Percentiles rank a stretch among this genome's conserved stretches.
Evolutionary conservation across 2,329 filamentous ascomycete species (phyloP).

Genomic region (Thermothelomyces thermophilus): DNA sequence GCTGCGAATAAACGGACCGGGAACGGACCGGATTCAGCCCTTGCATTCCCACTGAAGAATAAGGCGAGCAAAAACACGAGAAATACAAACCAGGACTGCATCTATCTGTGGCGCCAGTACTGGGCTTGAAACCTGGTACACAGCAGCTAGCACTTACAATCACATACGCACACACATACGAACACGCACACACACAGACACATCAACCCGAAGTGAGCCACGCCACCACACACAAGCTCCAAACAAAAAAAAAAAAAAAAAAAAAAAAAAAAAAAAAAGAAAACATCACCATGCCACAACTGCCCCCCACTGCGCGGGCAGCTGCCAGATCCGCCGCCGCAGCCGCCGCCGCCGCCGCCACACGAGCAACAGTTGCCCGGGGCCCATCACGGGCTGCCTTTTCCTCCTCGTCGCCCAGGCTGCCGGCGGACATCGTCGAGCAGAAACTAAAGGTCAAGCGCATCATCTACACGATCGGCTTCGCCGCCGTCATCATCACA

Average conservation of each 20-base stretch:
- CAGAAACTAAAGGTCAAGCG: neutral
- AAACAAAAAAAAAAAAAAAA: no score
- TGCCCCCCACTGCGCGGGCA: neutral
- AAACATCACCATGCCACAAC: neutral
- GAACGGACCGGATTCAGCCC: neutral
- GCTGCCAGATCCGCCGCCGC: slow-evolving; percentile 1
- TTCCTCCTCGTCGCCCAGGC: neutral
- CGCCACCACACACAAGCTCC: neutral
- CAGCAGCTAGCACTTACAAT: no score
- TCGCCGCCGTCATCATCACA: slow-evolving; percentile 28
- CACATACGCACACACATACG: no score
- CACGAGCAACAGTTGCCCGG: neutral
- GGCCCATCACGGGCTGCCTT: neutral
- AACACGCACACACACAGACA: neutral
- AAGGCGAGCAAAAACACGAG: neutral
- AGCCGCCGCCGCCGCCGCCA: neutral
- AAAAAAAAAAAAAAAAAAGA: no score
- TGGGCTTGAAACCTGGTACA: slow-evolving; percentile 19
- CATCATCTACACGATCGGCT: slow-evolving; percentile 24
- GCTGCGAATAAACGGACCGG: neutral
- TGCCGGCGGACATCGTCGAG: neutral
- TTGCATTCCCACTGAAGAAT: neutral
- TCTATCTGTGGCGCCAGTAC: slow-evolving; percentile 20
- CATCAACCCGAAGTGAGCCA: neutral
- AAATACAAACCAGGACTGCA: slow-evolving; percentile 5